phyloP scores from a whole-genome alignment of 2,329 filamentous ascomycete species.

The Malbranchea cinnamomea region DNA sequence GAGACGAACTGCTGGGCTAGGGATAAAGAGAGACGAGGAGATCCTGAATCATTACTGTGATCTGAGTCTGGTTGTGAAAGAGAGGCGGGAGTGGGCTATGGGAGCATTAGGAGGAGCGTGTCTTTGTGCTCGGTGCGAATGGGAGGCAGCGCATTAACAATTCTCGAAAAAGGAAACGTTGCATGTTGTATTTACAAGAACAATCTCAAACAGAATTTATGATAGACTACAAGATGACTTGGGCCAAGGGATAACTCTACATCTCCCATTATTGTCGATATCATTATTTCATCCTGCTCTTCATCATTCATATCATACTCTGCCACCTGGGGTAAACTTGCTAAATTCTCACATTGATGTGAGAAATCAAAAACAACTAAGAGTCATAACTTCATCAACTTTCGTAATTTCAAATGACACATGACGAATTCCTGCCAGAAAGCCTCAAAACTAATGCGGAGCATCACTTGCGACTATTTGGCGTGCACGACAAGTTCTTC shows the following conservation, averaged over 20 bases:
- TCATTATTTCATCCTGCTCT: constrained; percentile 4
- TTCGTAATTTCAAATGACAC: no score
- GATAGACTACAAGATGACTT: no score
- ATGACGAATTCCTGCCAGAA: no score
- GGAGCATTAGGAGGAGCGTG: constrained; percentile 83
- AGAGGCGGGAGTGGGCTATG: constrained; percentile 74
- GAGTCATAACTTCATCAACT: no score
- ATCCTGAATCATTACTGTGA: constrained; percentile 93
- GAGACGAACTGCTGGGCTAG: constrained; percentile 27
- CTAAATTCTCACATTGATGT: no score
- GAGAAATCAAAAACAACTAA: no score
- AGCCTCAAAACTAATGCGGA: neutral
- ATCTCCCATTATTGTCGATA: neutral
- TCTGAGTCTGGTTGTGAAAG: constrained; percentile 57
- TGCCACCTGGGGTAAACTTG: no score
- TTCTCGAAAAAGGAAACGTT: no score
- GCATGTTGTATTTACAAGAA: no score
- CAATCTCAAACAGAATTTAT: no score
- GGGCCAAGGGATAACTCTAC: no score
- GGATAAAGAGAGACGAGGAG: constrained; percentile 66
- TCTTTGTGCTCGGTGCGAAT: constrained; percentile 67
- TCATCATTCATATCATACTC: constrained; percentile 2
- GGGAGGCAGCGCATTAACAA: constrained; percentile 45
- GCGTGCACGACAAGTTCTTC: constrained; percentile 80
- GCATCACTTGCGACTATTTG: constrained; percentile 23